phyloP scores from a whole-genome alignment of 176 grass and related monocot species.

The Dactylis glomerata region DNA sequence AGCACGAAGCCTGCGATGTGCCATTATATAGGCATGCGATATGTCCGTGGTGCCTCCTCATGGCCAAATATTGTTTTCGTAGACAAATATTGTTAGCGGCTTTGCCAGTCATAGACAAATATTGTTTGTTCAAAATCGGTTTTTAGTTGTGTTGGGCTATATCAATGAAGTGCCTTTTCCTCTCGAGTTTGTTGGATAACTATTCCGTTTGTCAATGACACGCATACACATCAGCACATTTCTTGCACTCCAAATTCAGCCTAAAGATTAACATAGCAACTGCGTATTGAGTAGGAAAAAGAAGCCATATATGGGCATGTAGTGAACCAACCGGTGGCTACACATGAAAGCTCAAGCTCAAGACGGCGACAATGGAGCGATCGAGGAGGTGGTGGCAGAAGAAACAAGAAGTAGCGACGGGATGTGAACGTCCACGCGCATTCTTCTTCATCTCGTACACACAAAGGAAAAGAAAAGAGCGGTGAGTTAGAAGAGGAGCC shows the following conservation, averaged over 20 bases:
- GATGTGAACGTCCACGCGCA: too few relatives aligned
- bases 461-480: not conserved
- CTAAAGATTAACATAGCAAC: not conserved
- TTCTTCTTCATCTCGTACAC: not conserved
- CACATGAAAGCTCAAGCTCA: not conserved
- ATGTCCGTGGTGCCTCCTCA: not conserved
- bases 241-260: not conserved
- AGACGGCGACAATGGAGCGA: not conserved
- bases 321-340: not conserved
- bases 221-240: not conserved
- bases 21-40: not conserved
- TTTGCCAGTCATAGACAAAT: not conserved
- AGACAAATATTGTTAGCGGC: too few relatives aligned
- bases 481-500: not conserved
- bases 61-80: not conserved
- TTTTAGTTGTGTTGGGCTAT: not conserved
- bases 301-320: too few relatives aligned
- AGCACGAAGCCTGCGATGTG: not conserved
- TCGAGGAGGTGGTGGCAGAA: not conserved
- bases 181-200: not conserved
- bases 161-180: not conserved
- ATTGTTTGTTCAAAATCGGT: not conserved
- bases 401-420: not conserved
- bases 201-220: not conserved
- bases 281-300: not conserved